phyloP scores from a whole-genome alignment of 108 stramenopile genomes.

The Cyclostephanos tholiformis region DNA sequence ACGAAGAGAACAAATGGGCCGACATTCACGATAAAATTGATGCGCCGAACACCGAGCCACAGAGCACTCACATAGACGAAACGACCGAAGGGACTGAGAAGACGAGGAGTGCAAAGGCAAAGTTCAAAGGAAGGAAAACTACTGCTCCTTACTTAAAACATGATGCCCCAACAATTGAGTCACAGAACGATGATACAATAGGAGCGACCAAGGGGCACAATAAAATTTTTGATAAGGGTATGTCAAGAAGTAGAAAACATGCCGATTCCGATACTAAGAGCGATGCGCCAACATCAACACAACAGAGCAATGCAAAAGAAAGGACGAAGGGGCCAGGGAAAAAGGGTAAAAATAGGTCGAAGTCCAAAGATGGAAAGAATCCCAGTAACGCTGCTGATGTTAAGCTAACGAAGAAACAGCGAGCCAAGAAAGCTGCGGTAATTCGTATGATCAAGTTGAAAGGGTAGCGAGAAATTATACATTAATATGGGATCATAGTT shows the following conservation, averaged over 20 bases:
- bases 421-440: conserved; percentile 39
- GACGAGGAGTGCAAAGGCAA: neutral
- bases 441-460: conserved; percentile 20
- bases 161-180: neutral
- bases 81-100: neutral
- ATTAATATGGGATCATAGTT: neutral
- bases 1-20: conserved; percentile 7
- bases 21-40: neutral
- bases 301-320: neutral
- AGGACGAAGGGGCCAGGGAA: neutral
- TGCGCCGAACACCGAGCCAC: conserved; percentile 2
- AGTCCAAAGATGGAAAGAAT: neutral
- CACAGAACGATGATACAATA: neutral
- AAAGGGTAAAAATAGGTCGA: conserved; percentile 5
- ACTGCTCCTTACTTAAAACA: neutral
- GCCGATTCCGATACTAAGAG: conserved; percentile 12
- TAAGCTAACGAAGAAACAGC: conserved; percentile 42
- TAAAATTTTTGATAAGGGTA: conserved; percentile 5
- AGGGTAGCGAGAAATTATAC: conserved; percentile 8
- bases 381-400: conserved; percentile 3
- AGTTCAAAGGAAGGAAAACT: neutral
- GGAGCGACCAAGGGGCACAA: neutral
- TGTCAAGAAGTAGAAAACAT: conserved; percentile 16
- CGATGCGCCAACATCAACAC: conserved; percentile 15
- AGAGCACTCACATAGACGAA: neutral